Conservation (phyloP, 805 yeast species). For the Metschnikowia matae region DNA sequence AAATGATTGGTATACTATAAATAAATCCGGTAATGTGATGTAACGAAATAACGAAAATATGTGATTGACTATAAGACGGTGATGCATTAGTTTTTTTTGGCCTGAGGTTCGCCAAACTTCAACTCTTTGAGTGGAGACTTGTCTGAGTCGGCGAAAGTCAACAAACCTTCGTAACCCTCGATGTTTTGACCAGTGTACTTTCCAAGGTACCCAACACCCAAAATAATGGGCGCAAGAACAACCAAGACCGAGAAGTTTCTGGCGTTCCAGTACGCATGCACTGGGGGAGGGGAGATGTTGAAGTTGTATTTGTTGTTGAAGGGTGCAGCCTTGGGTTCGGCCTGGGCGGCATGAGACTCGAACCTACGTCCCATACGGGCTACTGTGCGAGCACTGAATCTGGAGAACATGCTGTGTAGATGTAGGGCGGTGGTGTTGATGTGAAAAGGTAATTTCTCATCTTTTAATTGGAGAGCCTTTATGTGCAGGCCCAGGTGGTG, state of each 20-base stretch:
- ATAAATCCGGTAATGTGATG: too few relatives aligned
- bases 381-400: slow-evolving; percentile 21
- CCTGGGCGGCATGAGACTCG: slow-evolving; percentile 23
- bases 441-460: slow-evolving; percentile 11
- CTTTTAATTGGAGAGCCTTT: slow-evolving; percentile 13
- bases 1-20: too few relatives aligned
- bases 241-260: slow-evolving; percentile 34
- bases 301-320: slow-evolving; percentile 42
- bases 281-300: slow-evolving; percentile 42
- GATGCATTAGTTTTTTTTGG: slow-evolving; percentile 10
- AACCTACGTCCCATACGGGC: slow-evolving; percentile 26
- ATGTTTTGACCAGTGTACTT: slow-evolving; percentile 26
- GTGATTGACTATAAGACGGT: neutral
- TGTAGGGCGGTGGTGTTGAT: neutral
- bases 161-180: slow-evolving; percentile 30
- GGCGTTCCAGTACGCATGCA: slow-evolving; percentile 42
- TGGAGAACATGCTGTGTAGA: slow-evolving; percentile 24
- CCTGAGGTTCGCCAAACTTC: slow-evolving; percentile 38
- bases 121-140: slow-evolving; percentile 36
- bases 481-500: neutral
- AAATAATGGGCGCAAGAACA: slow-evolving; percentile 36
- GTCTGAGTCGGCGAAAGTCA: slow-evolving; percentile 34
- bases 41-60: neutral
- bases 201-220: slow-evolving; percentile 33
- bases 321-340: slow-evolving; percentile 21